These are phyloP conservation scores for Rosa hybrid DNA, from an alignment of 331 rosid genomes.

Conservation along the genomic window DNA sequence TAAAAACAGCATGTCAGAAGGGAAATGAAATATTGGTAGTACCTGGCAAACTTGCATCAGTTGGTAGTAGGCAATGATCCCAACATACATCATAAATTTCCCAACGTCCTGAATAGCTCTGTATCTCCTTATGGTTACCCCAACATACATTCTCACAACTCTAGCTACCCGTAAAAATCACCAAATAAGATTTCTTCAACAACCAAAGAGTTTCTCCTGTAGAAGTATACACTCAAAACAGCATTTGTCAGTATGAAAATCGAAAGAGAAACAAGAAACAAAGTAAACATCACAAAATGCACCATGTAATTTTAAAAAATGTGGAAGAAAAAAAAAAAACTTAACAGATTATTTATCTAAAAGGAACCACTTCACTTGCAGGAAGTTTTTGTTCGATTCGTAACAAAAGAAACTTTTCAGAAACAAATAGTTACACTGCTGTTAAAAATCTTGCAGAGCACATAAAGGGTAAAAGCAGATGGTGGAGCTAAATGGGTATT, in stretches of 20 bases:
- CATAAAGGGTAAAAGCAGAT: not conserved
- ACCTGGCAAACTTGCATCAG: constrained; percentile 98
- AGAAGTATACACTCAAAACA: constrained; percentile 14
- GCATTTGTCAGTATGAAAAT: constrained; percentile 16
- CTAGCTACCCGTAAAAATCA: constrained; percentile 39
- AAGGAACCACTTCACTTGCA: not conserved
- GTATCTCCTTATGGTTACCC: constrained; percentile 51
- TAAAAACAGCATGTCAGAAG: not conserved
- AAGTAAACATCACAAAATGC: not conserved
- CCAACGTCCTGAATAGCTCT: constrained; percentile 68
- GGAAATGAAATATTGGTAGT: constrained; percentile 8
- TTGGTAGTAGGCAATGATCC: constrained; percentile 72
- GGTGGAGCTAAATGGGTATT: not conserved
- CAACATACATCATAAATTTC: constrained; percentile 84
- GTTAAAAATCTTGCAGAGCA: not conserved
- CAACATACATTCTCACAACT: constrained; percentile 81
- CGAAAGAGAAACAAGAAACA: constrained; percentile 6
- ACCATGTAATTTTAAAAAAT: not conserved
- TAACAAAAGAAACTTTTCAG: not conserved
- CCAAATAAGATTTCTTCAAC: constrained; percentile 31
- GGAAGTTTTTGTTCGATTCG: not conserved
- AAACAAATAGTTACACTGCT: not conserved
- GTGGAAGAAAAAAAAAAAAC: not conserved
- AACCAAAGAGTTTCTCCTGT: constrained; percentile 41
- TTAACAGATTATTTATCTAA: not conserved